Base-by-base conservation (phyloP, 805 yeast genomes). In the Candida multigemmis region DNA sequence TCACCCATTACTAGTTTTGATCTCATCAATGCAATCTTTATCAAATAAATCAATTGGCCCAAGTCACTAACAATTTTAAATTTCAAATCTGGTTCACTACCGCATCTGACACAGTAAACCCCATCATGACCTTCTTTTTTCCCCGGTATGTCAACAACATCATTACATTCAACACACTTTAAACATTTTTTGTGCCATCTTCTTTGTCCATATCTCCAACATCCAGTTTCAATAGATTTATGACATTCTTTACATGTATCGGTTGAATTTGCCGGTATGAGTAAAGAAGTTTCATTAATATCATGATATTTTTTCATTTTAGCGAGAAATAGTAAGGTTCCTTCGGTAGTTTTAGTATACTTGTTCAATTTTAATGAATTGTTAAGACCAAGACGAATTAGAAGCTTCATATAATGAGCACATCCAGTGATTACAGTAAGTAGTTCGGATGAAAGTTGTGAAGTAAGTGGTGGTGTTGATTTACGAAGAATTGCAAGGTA, bases 101-200 rank as follows among this genome's bases (percentile, higher is more conserved):
- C 36, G 1, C 36, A 43, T 1, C 40, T 45, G 0, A 44, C 36
- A 16, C 50, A 37, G 46, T 68, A 65, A 41, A 57, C 55, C 9
- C 74, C 60, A 26, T 66, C 74, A 10, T 53, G 48, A 10, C 63
- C 35, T 22, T 47, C 48, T 0, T 47, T 36, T 4, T 39, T n/a
- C 11, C 20, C n/a, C 14, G 4, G 12, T 16, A 7, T 14, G 12
- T 29, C 34, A 21, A 45, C 38, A 9, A 30, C 32, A 10, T 65
- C 63, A 9, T 50, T 43, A 48, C 96, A 87, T 6, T 46, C 45
- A 0, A 70, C 51, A 44, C 97, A 89, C 7, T 49, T 42, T 22
- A 89, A 67, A 53, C 98, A 91, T 16, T 67, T 57, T 9, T 63
- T 32, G 48, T 91, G 98, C 96, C 96, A 89, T 40, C 96, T 69